Conservation (phyloP, 1,284 basidiomycete species). For the Peniophora sp. region DNA sequence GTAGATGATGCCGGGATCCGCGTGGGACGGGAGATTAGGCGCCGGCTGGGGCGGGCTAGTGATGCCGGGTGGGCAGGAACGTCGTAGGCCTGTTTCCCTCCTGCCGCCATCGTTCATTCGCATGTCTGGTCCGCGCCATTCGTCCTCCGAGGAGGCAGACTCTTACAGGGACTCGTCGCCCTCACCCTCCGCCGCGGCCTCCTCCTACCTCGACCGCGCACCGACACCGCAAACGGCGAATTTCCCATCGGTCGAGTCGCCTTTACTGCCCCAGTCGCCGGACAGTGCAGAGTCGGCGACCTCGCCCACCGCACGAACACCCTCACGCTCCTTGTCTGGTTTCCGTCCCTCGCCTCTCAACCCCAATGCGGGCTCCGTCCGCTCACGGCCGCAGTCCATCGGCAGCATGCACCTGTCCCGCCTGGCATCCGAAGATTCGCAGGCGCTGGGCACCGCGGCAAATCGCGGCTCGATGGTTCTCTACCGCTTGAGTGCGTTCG, state of each 20-base stretch:
- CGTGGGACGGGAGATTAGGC: too few relatives aligned
- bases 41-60: too few relatives aligned
- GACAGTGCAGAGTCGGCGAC: constrained; percentile 8
- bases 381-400: constrained; percentile 22
- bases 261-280: constrained; percentile 17
- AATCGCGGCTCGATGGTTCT: constrained; percentile 56
- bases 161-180: not conserved
- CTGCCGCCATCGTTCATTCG: too few relatives aligned
- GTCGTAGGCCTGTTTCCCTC: too few relatives aligned
- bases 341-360: constrained; percentile 42
- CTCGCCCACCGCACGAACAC: constrained; percentile 9
- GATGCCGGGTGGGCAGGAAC: too few relatives aligned
- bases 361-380: constrained; percentile 23
- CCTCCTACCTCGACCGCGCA: not conserved
- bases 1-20: too few relatives aligned
- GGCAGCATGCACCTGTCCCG: constrained; percentile 29
- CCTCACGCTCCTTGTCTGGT: constrained; percentile 24
- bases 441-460: constrained; percentile 25
- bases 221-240: constrained; percentile 13
- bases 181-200: not conserved
- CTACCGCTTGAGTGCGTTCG: constrained; percentile 44
- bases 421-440: constrained; percentile 40
- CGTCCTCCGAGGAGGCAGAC: too few relatives aligned
- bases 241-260: constrained; percentile 16
- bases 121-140: too few relatives aligned